Conservation (phyloP, 2,329 filamentous ascomycete genomes). For the Xylaria sp. region DNA sequence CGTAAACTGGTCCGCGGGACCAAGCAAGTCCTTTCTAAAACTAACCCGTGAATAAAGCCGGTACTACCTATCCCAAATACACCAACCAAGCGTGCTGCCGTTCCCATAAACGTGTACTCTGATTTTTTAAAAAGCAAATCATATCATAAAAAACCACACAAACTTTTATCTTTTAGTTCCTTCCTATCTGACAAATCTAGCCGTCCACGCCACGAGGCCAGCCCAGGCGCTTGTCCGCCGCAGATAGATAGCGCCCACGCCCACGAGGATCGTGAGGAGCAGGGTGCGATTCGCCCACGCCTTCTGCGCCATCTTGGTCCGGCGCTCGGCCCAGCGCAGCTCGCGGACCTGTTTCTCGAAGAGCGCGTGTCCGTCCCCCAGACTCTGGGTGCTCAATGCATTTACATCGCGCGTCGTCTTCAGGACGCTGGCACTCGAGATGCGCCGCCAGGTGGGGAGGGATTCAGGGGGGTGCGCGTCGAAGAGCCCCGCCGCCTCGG, state of each 20-base stretch:
- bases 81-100: no score
- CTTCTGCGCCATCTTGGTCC: conserved; percentile 55
- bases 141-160: not conserved
- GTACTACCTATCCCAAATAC: not conserved
- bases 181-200: not conserved
- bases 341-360: conserved; percentile 76
- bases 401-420: conserved; percentile 74
- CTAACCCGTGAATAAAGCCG: not conserved
- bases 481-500: conserved; percentile 68
- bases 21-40: not conserved
- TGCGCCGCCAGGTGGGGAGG: conserved; percentile 72
- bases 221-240: conserved; percentile 52
- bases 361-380: conserved; percentile 68
- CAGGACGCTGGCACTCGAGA: conserved; percentile 79
- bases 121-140: not conserved
- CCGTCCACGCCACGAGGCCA: conserved; percentile 33
- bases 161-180: conserved; percentile 1
- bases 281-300: conserved; percentile 70
- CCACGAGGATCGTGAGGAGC: conserved; percentile 70
- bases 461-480: conserved; percentile 71
- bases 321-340: conserved; percentile 68
- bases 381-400: conserved; percentile 58
- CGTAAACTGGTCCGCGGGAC: not conserved
- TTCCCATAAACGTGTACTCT: not conserved
- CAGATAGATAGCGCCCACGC: conserved; percentile 70